Conservation (phyloP, 2,329 filamentous ascomycete genomes). For the Clarireedia hainanense region DNA sequence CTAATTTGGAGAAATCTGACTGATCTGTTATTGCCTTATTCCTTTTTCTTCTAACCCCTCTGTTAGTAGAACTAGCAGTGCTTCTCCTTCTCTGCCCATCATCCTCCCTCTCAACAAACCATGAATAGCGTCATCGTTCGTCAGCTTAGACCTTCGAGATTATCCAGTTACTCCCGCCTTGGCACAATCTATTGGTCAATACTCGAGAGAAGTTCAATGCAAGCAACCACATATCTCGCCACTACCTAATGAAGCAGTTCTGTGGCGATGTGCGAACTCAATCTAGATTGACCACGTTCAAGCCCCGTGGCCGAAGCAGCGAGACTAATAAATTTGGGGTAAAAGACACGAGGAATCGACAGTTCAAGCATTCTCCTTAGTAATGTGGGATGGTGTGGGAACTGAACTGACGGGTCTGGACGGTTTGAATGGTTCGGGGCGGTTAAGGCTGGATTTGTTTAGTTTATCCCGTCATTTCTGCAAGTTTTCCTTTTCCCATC, state of each 20-base stretch:
- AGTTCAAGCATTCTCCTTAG: background rate
- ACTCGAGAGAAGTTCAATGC: background rate
- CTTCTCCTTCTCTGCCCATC: background rate
- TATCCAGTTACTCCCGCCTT: background rate
- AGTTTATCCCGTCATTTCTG: background rate
- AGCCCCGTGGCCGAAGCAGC: constrained; percentile 1
- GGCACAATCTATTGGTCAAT: constrained; percentile 3
- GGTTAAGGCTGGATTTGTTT: background rate
- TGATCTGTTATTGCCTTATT: background rate
- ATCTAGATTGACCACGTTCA: constrained; percentile 10
- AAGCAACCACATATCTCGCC: background rate
- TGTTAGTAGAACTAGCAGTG: background rate
- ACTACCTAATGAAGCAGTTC: background rate
- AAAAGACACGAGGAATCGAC: background rate
- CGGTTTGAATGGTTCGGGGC: background rate
- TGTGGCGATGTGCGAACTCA: background rate
- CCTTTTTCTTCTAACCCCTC: background rate
- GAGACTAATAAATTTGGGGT: background rate
- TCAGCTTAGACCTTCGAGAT: background rate
- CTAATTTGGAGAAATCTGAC: background rate
- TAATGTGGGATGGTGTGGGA: background rate
- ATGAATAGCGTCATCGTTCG: background rate
- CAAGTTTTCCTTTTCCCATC: background rate
- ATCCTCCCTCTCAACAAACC: too few relatives aligned
- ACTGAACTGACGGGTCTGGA: background rate